phyloP scores from a whole-genome alignment of 2,329 filamentous ascomycete genomes.

The Magnaporthiopsis rhizophila region DNA sequence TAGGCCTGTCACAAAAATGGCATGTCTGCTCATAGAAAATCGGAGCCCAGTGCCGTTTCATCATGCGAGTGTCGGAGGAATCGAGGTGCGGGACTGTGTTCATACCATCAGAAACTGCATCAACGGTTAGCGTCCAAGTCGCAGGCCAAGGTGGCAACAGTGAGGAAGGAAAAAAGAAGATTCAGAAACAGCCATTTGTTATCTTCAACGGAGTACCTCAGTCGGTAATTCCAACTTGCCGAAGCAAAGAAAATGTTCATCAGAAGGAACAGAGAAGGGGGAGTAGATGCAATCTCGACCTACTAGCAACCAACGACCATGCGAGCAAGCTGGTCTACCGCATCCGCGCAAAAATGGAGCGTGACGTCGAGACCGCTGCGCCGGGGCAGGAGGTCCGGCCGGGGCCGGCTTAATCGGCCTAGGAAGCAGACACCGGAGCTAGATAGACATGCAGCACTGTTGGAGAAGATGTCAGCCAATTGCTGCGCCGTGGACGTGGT shows the following conservation, averaged over 20 bases:
- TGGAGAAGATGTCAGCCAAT: not conserved
- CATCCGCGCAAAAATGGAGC: not conserved
- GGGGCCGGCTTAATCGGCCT: too few species aligned
- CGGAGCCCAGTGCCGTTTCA: slow-evolving; percentile 98
- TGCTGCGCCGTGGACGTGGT: not conserved
- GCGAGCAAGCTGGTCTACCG: not conserved
- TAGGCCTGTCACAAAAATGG: slow-evolving; percentile 95
- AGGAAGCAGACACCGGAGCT: too few species aligned
- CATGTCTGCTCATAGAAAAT: slow-evolving; percentile 73
- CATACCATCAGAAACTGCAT: not conserved
- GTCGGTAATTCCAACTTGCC: slow-evolving; percentile 95
- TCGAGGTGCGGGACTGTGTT: not conserved
- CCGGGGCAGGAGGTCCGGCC: not conserved
- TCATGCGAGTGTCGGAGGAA: slow-evolving; percentile 43
- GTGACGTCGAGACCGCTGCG: not conserved
- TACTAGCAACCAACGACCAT: too few species aligned
- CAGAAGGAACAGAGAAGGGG: slow-evolving; percentile 27
- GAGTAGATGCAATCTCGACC: not conserved
- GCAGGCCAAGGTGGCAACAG: not conserved
- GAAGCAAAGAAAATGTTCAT: slow-evolving; percentile 65
- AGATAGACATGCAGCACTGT: too few species aligned
- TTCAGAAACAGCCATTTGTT: slow-evolving; percentile 85
- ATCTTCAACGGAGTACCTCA: slow-evolving; percentile 65
- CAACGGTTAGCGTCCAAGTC: slow-evolving; percentile 1
- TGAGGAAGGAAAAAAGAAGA: slow-evolving; percentile 13